Percentiles rank a stretch among this genome's conserved stretches.
phyloP scores from a whole-genome alignment of 2,329 filamentous ascomycete genomes.

The Alternaria incomplexa region DNA sequence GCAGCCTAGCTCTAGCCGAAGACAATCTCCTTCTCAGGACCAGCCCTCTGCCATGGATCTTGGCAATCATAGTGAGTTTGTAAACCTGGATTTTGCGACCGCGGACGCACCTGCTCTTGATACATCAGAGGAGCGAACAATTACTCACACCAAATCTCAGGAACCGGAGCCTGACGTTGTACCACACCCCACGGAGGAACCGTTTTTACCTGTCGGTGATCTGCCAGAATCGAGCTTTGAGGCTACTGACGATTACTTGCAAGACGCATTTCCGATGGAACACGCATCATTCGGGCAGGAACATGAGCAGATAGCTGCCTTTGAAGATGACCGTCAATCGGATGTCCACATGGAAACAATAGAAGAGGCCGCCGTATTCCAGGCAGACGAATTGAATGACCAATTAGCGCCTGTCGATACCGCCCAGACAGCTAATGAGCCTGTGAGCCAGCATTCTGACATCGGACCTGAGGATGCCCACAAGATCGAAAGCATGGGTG shows the following conservation, averaged over 20 bases:
- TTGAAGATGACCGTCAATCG: conserved; percentile 13
- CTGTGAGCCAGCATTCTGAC: conserved; percentile 19
- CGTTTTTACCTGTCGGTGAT: background rate
- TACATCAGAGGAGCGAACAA: background rate
- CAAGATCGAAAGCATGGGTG: conserved; percentile 27
- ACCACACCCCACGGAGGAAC: background rate
- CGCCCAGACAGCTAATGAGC: background rate
- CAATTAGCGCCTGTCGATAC: background rate
- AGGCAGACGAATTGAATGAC: conserved; percentile 7
- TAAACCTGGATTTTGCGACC: conserved; percentile 13
- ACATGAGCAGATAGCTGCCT: background rate
- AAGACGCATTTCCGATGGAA: conserved; percentile 6
- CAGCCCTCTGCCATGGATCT: background rate
- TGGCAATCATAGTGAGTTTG: conserved; percentile 15
- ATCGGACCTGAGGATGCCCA: conserved; percentile 27
- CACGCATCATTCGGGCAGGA: conserved; percentile 1
- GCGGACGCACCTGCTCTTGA: background rate
- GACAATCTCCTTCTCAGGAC: background rate
- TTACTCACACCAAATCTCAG: conserved; percentile 9
- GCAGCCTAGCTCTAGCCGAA: background rate
- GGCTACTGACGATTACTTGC: conserved; percentile 10
- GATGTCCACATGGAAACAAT: conserved; percentile 41
- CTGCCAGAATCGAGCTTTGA: conserved; percentile 9
- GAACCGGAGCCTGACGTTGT: background rate
- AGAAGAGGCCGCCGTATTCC: conserved; percentile 26